Base-by-base conservation (phyloP, 1,284 basidiomycete species). In the Cryptococcus sp. region DNA sequence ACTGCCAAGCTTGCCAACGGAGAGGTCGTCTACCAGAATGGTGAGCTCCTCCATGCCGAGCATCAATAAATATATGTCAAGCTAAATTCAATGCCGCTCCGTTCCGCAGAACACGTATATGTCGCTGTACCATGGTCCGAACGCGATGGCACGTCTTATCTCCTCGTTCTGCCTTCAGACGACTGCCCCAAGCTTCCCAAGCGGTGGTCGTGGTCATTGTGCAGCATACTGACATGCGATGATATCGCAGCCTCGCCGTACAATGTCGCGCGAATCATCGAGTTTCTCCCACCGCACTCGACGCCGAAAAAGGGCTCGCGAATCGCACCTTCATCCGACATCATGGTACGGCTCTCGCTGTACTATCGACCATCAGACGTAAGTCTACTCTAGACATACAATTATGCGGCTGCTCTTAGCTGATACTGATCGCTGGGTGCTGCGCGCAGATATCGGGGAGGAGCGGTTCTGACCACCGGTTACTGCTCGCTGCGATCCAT, bases 261-360 rank as follows among this genome's bases (percentile, higher is more conserved):
- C 79, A 91, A 89, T 50, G 87, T 97, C 51, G 93, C 90, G 50
- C 87, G 93, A 65, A 92, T 97, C 78, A 96, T 97, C 89, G 91
- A 95, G 79, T 95, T 96, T 72, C 83, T 96, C 41, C 88, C 89
- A 47, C 87, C 89, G 1, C 64, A 68, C 49, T 62, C 67, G 7
- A 75, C 72, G 16, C 70, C 74, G 19, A 73, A 71, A 45, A 72
- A 74, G 53, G 72, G 72, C 13, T 61, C 63, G 49, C 49, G 65
- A 54, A 54, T 50, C 25, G 47, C 57, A n/a, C 41, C 58, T 23
- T 50, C 58, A 0, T 55, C 61, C 16, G 76, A 71, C 61, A 66
- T 63, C 54, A 78, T 81, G 59, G 92, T 93, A 64, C 87, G 93
- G 48, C 83, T 94, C 54, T 91, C 92, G 53, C 89, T 93, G 84